Evolutionary conservation across 176 grass and related monocot genomes (phyloP).

Genomic region (Metroxylon sagu): DNA sequence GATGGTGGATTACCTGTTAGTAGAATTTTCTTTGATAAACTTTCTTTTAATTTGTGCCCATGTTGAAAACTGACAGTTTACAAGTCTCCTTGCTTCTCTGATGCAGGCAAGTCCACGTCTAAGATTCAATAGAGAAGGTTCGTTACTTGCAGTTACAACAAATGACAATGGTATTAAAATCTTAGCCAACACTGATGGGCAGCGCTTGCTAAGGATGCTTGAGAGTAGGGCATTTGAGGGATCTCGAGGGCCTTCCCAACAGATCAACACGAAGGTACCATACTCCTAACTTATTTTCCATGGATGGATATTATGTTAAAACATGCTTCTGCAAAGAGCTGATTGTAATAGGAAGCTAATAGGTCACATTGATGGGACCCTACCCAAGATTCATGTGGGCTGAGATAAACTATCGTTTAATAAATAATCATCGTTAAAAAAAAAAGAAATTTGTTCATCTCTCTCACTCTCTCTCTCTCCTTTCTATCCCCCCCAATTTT

Average conservation of each 20-base stretch:
- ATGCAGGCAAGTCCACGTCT: conserved; percentile 80
- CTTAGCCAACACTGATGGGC: conserved; percentile 88
- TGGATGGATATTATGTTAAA: no score
- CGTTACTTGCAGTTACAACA: conserved; percentile 87
- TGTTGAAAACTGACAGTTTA: conserved; percentile 8
- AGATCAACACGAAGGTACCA: conserved; percentile 51
- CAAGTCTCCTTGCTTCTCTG: conserved; percentile 11
- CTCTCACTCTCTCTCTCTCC: no score
- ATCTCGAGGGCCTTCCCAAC: conserved; percentile 63
- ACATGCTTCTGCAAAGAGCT: no score
- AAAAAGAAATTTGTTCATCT: no score
- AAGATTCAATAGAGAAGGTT: conserved; percentile 96
- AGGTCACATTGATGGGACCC: no score
- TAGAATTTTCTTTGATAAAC: conserved; percentile 5
- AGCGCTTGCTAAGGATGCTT: conserved; percentile 81
- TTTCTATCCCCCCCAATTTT: no score
- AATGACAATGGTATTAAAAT: conserved; percentile 97
- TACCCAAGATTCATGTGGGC: no score
- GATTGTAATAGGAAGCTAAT: no score
- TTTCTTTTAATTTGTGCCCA: background rate
- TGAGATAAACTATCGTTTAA: no score
- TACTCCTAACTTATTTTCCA: no score
- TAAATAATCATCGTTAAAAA: no score
- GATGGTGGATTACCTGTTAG: conserved; percentile 89
- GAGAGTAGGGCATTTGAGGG: conserved; percentile 87